Base-by-base conservation (phyloP, 768 basidiomycete species). In the Trametes punicea region DNA sequence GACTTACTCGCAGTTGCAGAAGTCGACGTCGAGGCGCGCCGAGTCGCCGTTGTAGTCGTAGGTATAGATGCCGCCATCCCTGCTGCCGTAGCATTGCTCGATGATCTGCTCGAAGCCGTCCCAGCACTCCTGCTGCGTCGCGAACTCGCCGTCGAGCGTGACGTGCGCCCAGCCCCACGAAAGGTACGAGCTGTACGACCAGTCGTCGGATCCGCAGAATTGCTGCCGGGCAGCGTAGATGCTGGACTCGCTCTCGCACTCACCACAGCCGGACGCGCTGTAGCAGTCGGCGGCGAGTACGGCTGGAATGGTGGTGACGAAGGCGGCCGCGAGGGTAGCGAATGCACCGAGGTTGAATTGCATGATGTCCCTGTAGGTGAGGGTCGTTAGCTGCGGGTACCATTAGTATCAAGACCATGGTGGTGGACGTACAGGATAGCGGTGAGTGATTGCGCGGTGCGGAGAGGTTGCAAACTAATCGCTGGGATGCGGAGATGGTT, bases 91-190 rank as follows among this genome's bases (percentile, higher is more conserved):
- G 48, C 48, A 49, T n/a, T 49, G 34, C 23, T 49, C 48, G 48
- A 49, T 49, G 34, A 49, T 39, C 23, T 38, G 25, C 48, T 49
- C 15, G 48, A 49, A 49, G 2, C 48, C 48, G 25, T 49, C 48
- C 34, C 34, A 26, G 25, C 48, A 49, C 48, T 39, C 34, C 48
- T 49, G 48, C 48, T 49, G 34, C 15, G 15, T 38, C 21, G 21
- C 9, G 34, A 49, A 49, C 34, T n/a, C 33, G 34, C 48, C 48
- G 34, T 15, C 10, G 34, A 49, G 48, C 34, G 34, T 38, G 23
- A 49, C 23, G 34, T 38, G 48, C 15, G 34, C 48, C 25, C 1
- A 1, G 36, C 48, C 48, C 48, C 48, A 49, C 34, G 34, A n/a
- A 25, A 39, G 33, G 21, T 34, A 38, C 9, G 48, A 49, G 6